phyloP scores from a whole-genome alignment of 2,329 filamentous ascomycete species.

The Phaeosphaeria sp. region DNA sequence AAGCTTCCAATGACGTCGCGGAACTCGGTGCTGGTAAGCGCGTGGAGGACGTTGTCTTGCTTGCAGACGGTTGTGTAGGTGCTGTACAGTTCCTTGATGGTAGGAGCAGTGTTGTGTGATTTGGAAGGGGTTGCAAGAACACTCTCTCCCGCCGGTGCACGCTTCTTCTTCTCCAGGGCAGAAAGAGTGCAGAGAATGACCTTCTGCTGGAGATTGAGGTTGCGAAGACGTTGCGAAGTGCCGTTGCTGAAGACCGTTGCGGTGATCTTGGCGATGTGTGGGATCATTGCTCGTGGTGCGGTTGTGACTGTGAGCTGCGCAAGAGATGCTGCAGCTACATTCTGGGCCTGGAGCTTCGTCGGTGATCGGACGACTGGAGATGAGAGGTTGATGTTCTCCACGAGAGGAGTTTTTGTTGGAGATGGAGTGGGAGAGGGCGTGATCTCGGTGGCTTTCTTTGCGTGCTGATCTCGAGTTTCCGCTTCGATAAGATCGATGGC shows the following conservation, averaged over 20 bases:
- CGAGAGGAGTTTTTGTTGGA: constrained; percentile 77
- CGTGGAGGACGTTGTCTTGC: constrained; percentile 85
- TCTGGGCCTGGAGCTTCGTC: constrained; percentile 44
- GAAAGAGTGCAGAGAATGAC: constrained; percentile 89
- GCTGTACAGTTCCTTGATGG: constrained; percentile 82
- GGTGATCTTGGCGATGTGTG: constrained; percentile 90
- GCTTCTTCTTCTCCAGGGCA: constrained; percentile 80
- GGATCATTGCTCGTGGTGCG: constrained; percentile 87
- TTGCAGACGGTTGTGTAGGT: constrained; percentile 85
- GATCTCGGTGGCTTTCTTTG: constrained; percentile 63
- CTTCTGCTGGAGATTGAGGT: constrained; percentile 94
- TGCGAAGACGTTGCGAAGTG: constrained; percentile 80
- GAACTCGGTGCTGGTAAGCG: constrained; percentile 90
- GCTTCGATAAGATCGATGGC: constrained; percentile 88
- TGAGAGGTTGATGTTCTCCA: constrained; percentile 80
- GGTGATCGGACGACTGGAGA: constrained; percentile 54
- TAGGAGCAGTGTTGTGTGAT: constrained; percentile 68
- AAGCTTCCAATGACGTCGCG: constrained; percentile 88
- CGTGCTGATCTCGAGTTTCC: constrained; percentile 78
- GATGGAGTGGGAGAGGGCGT: constrained; percentile 58
- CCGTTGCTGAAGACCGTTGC: constrained; percentile 90
- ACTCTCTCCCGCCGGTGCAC: constrained; percentile 47
- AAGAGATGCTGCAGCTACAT: constrained; percentile 54
- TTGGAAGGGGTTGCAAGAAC: constrained; percentile 52
- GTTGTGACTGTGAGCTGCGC: constrained; percentile 73